Percentiles rank a stretch among this genome's conserved stretches.
phyloP scores from a whole-genome alignment of 1,284 basidiomycete genomes.

The Mycosarcoma maydis region DNA sequence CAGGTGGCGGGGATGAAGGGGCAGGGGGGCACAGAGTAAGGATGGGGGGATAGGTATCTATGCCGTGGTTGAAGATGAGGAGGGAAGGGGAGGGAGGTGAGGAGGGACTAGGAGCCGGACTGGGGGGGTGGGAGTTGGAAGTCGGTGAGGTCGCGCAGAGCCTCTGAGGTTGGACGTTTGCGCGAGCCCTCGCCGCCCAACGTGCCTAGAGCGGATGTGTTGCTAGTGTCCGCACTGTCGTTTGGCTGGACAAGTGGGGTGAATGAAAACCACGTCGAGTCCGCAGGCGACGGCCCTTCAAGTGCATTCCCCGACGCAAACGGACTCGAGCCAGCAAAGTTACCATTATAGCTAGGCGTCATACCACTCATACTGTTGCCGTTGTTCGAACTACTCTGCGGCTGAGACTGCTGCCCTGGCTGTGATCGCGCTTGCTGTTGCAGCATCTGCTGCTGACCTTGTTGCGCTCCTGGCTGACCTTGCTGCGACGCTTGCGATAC shows the following conservation, averaged over 20 bases:
- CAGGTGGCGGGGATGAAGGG: too few species aligned
- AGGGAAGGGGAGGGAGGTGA: background rate
- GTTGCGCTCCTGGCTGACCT: conserved; percentile 11
- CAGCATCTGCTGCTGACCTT: background rate
- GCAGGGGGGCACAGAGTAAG: background rate
- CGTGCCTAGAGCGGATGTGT: conserved; percentile 37
- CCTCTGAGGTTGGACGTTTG: conserved; percentile 34
- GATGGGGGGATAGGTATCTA: background rate
- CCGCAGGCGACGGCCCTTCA: conserved; percentile 46
- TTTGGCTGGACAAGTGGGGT: conserved; percentile 47
- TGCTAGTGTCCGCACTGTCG: conserved; percentile 5
- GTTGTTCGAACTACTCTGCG: background rate
- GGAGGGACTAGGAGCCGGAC: conserved; percentile 2
- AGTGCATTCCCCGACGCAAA: conserved; percentile 31
- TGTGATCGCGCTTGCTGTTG: conserved; percentile 9
- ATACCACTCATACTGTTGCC: conserved; percentile 8
- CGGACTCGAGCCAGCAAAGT: conserved; percentile 22
- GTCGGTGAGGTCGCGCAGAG: conserved; percentile 24
- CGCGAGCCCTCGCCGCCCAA: conserved; percentile 49
- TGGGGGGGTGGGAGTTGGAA: conserved; percentile 49
- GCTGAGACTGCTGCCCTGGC: conserved; percentile 2
- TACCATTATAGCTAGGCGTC: conserved; percentile 4
- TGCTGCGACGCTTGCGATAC: conserved; percentile 3
- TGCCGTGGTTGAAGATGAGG: too few species aligned
- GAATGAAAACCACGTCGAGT: conserved; percentile 55